A percentile compares a stretch with the other conserved stretches of the same genome.
These are phyloP conservation scores for Adenanthera pavonina DNA, from an alignment of 306 rosid species.

Conservation along the genomic window DNA sequence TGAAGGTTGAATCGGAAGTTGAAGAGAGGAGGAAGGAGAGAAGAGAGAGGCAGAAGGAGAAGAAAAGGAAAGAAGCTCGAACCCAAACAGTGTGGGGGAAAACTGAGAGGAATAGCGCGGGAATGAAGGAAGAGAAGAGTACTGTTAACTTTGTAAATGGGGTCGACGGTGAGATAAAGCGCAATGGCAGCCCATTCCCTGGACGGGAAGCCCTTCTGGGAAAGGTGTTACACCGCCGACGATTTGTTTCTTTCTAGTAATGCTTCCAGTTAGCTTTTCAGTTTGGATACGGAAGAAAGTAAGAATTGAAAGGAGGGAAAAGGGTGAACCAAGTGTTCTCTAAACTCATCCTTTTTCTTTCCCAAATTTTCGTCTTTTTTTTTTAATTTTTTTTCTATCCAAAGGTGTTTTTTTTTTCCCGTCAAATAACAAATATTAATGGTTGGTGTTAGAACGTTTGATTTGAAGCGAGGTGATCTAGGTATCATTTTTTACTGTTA, in stretches of 20 bases:
- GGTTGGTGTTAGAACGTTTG: too few species aligned
- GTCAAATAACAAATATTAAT: too few species aligned
- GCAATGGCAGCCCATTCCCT: slow-evolving; percentile 48
- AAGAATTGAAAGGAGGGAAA: too few species aligned
- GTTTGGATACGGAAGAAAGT: too few species aligned
- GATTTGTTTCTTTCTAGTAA: neutral
- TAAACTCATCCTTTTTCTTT: too few species aligned
- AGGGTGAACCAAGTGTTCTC: too few species aligned
- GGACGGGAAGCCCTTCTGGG: slow-evolving; percentile 48
- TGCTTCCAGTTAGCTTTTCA: neutral
- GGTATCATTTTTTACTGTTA: too few species aligned
- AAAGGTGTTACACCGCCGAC: slow-evolving; percentile 18
- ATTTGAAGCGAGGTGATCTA: too few species aligned
- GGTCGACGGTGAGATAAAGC: neutral
- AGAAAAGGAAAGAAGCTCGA: slow-evolving; percentile 1
- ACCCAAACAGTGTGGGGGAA: neutral
- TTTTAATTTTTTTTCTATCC: too few species aligned
- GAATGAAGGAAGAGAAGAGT: slow-evolving; percentile 12
- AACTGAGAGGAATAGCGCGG: neutral
- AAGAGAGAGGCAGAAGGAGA: slow-evolving; percentile 41
- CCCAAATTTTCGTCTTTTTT: too few species aligned
- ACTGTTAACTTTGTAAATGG: slow-evolving; percentile 10
- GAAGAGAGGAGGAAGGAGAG: slow-evolving; percentile 40
- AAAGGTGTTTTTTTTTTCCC: too few species aligned
- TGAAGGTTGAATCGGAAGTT: neutral